Percentiles rank a stretch among this genome's conserved stretches.
phyloP scores from a whole-genome alignment of 1,284 basidiomycete species.

The Sanghuangporus sanghuang region DNA sequence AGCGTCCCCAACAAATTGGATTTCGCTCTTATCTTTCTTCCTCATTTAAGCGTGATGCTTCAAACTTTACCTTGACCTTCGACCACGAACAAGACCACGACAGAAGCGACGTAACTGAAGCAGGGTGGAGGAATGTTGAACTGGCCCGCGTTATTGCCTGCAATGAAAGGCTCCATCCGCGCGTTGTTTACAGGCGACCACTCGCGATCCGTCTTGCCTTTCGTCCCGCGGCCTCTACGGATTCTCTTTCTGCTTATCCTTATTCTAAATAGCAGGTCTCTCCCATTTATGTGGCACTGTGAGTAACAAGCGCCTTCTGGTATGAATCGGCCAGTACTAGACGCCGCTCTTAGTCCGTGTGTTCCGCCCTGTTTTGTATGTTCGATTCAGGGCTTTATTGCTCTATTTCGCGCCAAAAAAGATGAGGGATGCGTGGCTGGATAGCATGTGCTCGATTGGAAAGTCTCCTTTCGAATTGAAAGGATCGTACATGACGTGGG shows the following conservation, averaged over 20 bases:
- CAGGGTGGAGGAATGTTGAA: not conserved
- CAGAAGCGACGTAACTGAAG: not conserved
- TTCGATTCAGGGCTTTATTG: slow-evolving; percentile 35
- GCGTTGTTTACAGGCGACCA: slow-evolving; percentile 2
- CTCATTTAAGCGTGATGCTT: too few relatives aligned
- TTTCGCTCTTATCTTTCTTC: too few relatives aligned
- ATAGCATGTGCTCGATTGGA: slow-evolving; percentile 49
- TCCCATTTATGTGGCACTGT: slow-evolving; percentile 67
- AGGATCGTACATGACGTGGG: slow-evolving; percentile 42
- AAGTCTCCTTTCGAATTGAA: slow-evolving; percentile 45
- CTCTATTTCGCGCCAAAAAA: slow-evolving; percentile 37
- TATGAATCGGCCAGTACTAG: not conserved
- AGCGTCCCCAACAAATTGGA: too few relatives aligned
- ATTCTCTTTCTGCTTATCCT: slow-evolving; percentile 34
- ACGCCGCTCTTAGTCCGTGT: slow-evolving; percentile 44
- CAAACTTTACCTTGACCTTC: too few relatives aligned
- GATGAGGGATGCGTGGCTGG: slow-evolving; percentile 33
- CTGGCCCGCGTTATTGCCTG: not conserved
- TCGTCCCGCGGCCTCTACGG: slow-evolving; percentile 19
- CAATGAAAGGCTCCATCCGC: not conserved
- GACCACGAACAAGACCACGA: too few relatives aligned
- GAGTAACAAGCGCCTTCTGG: slow-evolving; percentile 26
- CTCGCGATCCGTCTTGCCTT: slow-evolving; percentile 19
- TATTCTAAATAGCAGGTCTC: slow-evolving; percentile 50
- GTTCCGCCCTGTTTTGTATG: slow-evolving; percentile 41